Evolutionary conservation across 2,329 filamentous ascomycete species (phyloP), one percentile per base, ranked within the genome.

Genomic region (Magnaporthiopsis incrustans): DNA sequence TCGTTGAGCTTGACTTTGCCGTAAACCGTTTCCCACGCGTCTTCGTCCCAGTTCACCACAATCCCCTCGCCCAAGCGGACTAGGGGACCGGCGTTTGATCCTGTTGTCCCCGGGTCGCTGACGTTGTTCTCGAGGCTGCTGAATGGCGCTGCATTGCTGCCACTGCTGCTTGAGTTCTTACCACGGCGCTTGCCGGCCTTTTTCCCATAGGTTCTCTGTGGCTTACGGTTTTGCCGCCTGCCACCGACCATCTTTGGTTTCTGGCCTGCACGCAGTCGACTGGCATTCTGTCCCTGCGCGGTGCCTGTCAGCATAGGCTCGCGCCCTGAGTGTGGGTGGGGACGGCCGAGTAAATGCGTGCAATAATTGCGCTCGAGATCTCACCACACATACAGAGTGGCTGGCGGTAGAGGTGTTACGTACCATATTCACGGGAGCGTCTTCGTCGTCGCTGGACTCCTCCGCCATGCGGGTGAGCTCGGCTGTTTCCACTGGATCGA

Each of bases 41-140:
- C 81, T 10, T 86, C 79, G 58, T 81, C 85, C 93, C 94, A 99
- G 70, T 98, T 93, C 14, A 97, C 84, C 7, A 98, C 81, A 60
- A 99, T 86, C 30, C 86, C 91, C 75, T 99, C 95, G 50, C 90
- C 89, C 32, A 94, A 83, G 50, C 90, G 86, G 68, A 98, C 83
- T 57, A 96, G 78, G 0, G 89, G 86, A 4, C 85, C 85, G 22
- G 83, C 81, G 67, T n/a, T 60, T 25, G 62, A 35, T 33, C 58
- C n/a, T 5, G 56, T 44, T 3, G 73, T 68, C 44, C 71, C 65
- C 65, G 69, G 67, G 22, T 78, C 77, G 12, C 77, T 76, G 25
- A 72, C 33, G 33, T 35, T 53, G 7, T 32, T 63, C 35, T 65
- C 59, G 26, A 64, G 65, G 44, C 61, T 53, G 59, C 78, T 71